These are phyloP conservation scores for Rubia balearica DNA, from an alignment of 305 asterid genomes.

Conservation along the genomic window DNA sequence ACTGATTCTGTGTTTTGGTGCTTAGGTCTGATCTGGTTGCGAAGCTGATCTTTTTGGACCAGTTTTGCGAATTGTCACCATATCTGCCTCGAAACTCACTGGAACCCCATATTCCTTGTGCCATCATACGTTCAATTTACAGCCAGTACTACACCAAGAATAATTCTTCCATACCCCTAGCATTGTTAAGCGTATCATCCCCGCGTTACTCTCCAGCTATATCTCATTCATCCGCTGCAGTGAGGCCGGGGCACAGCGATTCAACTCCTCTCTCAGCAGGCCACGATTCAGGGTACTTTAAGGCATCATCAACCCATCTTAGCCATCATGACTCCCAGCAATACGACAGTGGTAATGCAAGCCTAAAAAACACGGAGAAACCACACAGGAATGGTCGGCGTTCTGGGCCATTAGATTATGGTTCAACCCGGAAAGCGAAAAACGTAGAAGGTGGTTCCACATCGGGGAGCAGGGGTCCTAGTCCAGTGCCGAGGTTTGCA, in stretches of 20 bases:
- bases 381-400: conserved; percentile 52
- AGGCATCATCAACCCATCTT: conserved; percentile 51
- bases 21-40: conserved; percentile 71
- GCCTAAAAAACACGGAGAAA: conserved; percentile 41
- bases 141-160: conserved; percentile 67
- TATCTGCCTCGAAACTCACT: conserved; percentile 76
- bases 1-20: conserved; percentile 13
- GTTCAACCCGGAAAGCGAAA: conserved; percentile 56
- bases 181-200: conserved; percentile 51
- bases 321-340: conserved; percentile 42
- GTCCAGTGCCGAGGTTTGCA: conserved; percentile 92
- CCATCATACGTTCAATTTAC: conserved; percentile 80
- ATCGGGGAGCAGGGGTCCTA: conserved; percentile 78
- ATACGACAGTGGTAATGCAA: conserved; percentile 41
- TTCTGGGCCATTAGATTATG: conserved; percentile 91
- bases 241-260: conserved; percentile 46
- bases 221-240: conserved; percentile 73
- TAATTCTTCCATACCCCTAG: conserved; percentile 54
- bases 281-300: conserved; percentile 54
- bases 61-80: conserved; percentile 82
- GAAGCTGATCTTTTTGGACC: conserved; percentile 89
- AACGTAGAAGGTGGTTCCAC: conserved; percentile 62
- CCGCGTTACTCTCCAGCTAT: conserved; percentile 79
- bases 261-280: conserved; percentile 45
- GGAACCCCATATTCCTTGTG: conserved; percentile 74